Evolutionary conservation across 31 red algal genomes (phyloP), one percentile per base, ranked within the genome.

Genomic region (Porphyra umbilicalis): DNA sequence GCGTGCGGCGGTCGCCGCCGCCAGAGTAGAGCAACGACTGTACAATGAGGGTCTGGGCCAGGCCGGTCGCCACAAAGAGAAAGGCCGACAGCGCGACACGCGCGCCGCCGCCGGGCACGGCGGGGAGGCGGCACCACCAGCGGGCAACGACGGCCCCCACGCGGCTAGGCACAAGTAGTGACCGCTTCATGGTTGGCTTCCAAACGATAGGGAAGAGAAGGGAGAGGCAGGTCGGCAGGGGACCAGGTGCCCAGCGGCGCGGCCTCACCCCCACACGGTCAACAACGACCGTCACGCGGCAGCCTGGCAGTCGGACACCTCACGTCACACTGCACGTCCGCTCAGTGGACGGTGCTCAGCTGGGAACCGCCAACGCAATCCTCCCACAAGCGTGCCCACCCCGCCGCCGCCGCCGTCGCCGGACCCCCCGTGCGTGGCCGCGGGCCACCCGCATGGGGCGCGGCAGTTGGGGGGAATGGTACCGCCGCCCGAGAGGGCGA

Each of bases 21-120:
- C 92, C 92, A 44, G 87, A 90, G 75, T 94, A 94, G 39, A 94
- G 82, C n/a, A 94, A 83, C 78, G 83, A 75, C 83, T 94, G 92
- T 35, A 94, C 79, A 78, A 71, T 85, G 46, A 94, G 76, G 34
- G 88, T 94, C 80, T 90, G 88, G 10, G 85, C 81, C 36, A 94
- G 38, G 78, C 92, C 92, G 74, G 92, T 90, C 42, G 83, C 75
- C 10, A 94, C 84, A 80, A 90, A 94, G 33, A 94, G 35, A 37
- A 83, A 35, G 39, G 88, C 78, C 1, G 87, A 94, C 76, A 90
- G 15, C 35, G 79, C 42, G n/a, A 90, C 81, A 6, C 88, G 87
- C 34, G 77, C 9, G 31, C 37, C 78, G 35, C 92, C 90, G 85
- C 90, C 90, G 42, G 90, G 81, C 81, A 92, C 57, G 57, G 1